Percentiles rank a stretch among this genome's conserved stretches.
These are phyloP conservation scores for Setaria italica DNA, from an alignment of 202 grass and related monocot species.

Conservation along the genomic window DNA sequence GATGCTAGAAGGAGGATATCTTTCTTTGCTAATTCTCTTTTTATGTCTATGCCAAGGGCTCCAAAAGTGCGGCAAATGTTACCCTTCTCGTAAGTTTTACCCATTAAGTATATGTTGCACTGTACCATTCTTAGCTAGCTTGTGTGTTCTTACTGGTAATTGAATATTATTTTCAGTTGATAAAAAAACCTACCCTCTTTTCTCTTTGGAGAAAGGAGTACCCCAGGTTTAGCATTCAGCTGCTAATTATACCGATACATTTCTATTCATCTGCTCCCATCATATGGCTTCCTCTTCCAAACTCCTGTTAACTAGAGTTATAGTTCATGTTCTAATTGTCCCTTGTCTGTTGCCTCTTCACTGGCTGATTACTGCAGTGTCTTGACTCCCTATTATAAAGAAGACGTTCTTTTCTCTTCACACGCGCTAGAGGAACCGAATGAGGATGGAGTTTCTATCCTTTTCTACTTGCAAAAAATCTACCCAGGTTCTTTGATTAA, in stretches of 20 bases:
- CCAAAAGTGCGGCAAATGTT: conserved; percentile 93
- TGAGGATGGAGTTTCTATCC: conserved; percentile 96
- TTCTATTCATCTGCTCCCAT: neutral
- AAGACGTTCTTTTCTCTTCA: conserved; percentile 89
- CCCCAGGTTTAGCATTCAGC: neutral
- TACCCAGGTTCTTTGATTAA: conserved; percentile 73
- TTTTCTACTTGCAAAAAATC: conserved; percentile 98
- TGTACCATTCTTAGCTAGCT: conserved; percentile 17
- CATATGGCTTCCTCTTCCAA: neutral
- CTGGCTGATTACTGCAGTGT: conserved; percentile 63
- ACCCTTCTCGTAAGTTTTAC: conserved; percentile 84
- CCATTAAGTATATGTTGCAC: conserved; percentile 7
- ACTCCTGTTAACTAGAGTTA: conserved; percentile 25
- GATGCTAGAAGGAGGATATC: conserved; percentile 96
- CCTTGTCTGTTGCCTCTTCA: conserved; percentile 33
- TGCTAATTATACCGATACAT: conserved; percentile 21
- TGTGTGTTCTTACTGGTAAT: conserved; percentile 23
- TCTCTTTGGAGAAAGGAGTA: neutral
- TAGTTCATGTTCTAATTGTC: conserved; percentile 19
- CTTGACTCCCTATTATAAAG: conserved; percentile 92
- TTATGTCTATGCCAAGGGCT: conserved; percentile 93
- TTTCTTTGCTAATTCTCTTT: conserved; percentile 97
- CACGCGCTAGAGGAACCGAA: conserved; percentile 70
- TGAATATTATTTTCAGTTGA: neutral
- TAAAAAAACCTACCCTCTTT: neutral